A percentile compares a stretch with the other conserved stretches of the same genome.
These are phyloP conservation scores for Macrophomina pseudophaseolina DNA, from an alignment of 2,329 filamentous ascomycete genomes.

Conservation along the genomic window DNA sequence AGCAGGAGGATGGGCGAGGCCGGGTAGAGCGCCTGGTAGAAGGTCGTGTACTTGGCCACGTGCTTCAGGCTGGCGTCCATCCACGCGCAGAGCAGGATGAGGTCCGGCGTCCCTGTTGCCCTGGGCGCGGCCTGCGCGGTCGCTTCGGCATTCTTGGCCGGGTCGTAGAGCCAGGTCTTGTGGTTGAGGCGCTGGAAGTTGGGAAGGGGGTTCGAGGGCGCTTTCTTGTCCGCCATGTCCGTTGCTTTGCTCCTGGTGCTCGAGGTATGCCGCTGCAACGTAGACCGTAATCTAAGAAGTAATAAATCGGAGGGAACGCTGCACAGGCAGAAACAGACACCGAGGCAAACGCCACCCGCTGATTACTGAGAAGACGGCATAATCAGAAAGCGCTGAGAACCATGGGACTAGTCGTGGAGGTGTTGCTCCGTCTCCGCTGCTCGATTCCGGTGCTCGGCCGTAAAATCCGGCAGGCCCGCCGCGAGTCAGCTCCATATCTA, in stretches of 20 bases:
- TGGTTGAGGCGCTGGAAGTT: slow-evolving; percentile 41
- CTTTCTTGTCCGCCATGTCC: background rate
- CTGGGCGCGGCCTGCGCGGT: background rate
- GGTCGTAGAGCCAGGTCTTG: slow-evolving; percentile 42
- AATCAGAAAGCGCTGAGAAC: background rate
- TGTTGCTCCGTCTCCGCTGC: background rate
- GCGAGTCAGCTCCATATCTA: background rate
- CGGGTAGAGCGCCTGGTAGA: slow-evolving; percentile 40
- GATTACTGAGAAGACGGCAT: background rate
- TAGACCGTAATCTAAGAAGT: too few species aligned
- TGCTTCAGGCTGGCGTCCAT: slow-evolving; percentile 43
- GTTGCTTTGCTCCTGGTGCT: background rate
- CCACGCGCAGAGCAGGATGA: slow-evolving; percentile 43
- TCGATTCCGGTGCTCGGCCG: slow-evolving; percentile 17
- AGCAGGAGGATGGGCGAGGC: slow-evolving; percentile 39
- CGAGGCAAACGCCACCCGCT: background rate
- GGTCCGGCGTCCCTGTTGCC: slow-evolving; percentile 29
- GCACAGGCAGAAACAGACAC: background rate
- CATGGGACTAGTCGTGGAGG: background rate
- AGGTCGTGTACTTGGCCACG: slow-evolving; percentile 44
- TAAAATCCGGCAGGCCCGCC: background rate
- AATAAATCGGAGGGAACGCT: background rate
- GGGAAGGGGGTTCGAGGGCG: slow-evolving; percentile 27
- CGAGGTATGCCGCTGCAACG: too few species aligned
- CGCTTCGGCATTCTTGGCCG: slow-evolving; percentile 28